A percentile compares a stretch with the other conserved stretches of the same genome.
These are phyloP conservation scores for Leucocoprinus sp. DNA, from an alignment of 768 basidiomycete species.

Conservation along the genomic window DNA sequence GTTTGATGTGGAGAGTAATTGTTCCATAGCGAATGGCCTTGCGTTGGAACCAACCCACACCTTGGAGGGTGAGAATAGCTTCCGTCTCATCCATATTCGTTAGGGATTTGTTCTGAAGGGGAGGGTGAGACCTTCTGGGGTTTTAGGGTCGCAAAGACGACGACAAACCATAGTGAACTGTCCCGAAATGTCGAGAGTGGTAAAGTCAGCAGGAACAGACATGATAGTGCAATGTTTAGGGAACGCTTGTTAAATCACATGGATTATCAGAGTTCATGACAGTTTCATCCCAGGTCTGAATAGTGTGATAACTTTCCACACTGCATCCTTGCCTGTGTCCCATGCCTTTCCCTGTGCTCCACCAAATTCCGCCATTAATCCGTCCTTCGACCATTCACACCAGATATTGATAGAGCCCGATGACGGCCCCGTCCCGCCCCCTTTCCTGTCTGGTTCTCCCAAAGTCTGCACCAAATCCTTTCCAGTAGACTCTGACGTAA, in stretches of 20 bases:
- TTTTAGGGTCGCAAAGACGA: background rate
- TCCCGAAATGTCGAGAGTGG: constrained; percentile 52
- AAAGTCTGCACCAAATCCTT: constrained; percentile 67
- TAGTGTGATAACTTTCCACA: constrained; percentile 69
- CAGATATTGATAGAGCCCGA: constrained; percentile 85
- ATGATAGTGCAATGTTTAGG: constrained; percentile 27
- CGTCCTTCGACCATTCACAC: constrained; percentile 84
- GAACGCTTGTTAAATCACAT: background rate
- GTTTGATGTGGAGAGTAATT: constrained; percentile 54
- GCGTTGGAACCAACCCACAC: constrained; percentile 65
- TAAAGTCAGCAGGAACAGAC: constrained; percentile 58
- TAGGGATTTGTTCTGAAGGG: constrained; percentile 54
- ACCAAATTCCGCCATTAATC: constrained; percentile 82
- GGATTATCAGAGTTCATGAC: background rate
- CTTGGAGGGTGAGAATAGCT: constrained; percentile 59
- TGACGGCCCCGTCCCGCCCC: constrained; percentile 80
- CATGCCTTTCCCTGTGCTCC: constrained; percentile 74
- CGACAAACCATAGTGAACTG: constrained; percentile 54
- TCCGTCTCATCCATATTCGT: constrained; percentile 46
- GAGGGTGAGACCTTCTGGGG: background rate
- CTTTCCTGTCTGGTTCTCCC: constrained; percentile 87
- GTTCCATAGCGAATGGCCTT: constrained; percentile 49
- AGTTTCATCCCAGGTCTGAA: constrained; percentile 26
- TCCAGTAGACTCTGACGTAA: constrained; percentile 51
- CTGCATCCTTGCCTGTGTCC: constrained; percentile 77